Base-by-base conservation (phyloP, 257 asterid species). In the Datura wrightii region DNA sequence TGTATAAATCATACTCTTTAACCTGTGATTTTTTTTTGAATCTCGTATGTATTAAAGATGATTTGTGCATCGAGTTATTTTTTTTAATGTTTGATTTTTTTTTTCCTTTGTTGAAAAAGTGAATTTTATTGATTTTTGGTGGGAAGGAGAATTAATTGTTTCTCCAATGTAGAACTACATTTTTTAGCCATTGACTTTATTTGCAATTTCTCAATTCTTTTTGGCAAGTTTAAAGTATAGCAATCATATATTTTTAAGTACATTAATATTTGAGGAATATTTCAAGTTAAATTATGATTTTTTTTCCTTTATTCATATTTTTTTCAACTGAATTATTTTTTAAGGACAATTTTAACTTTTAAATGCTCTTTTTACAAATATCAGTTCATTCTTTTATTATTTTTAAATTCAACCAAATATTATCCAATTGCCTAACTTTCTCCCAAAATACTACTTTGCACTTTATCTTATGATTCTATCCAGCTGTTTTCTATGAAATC, bases 21-120 rank as follows among this genome's bases (percentile, higher is more conserved):
- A 2, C 6, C 2, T 8, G 36, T 2, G 5, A 34, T 8, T 65
- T 5, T 10, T 65, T 0, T 1, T 31, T 2, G 9, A 59, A 59
- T 6, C 0, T 8, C 0, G 5, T 19, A 6, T 59, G 6, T 8
- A 59, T 19, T 8, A 1, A 1, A 1, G 8, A 2, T 0, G 11
- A 60, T 60, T 60, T 19, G 10, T 60, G 3, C 3, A 9, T 0
- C 0, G 2, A 0, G 8, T 2, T 24, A 9, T 4, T 4, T 34
- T 65, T 13, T 0, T 65, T 15, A 36, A 31, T 63, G 10, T 66
- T 36, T n/a, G 8, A 24, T 7, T 42, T 70, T 42, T 42, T 19
- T 18, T 19, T 18, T 24, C 9, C 6, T 72, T 71, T 42, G 1
- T 4, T 5, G 9, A 1, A 71, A 71, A 71, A 48, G 34, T n/a